phyloP scores from a whole-genome alignment of 805 yeast species.

The Ogataea siamensis region DNA sequence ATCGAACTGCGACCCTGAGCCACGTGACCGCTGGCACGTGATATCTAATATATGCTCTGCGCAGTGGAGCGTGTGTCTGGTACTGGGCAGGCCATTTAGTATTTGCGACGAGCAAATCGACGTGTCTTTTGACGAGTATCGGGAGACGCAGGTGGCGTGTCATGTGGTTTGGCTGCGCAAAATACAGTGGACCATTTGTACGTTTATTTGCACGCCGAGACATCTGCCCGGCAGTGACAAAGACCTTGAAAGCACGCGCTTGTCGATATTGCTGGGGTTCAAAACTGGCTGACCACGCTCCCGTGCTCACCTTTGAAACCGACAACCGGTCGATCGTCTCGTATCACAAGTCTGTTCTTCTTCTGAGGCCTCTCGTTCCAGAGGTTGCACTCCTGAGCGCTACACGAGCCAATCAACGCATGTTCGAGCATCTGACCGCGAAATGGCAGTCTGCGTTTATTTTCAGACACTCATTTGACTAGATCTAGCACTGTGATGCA shows the following conservation, averaged over 20 bases:
- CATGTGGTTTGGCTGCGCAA: slow-evolving; percentile 35
- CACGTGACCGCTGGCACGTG: slow-evolving; percentile 20
- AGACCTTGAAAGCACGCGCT: slow-evolving; percentile 30
- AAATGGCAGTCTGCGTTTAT: not conserved
- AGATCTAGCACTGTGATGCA: not conserved
- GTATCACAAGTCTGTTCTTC: slow-evolving; percentile 34
- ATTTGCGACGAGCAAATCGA: slow-evolving; percentile 37
- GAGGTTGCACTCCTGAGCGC: slow-evolving; percentile 18
- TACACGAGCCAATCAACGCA: slow-evolving; percentile 7
- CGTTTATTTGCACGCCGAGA: slow-evolving; percentile 34
- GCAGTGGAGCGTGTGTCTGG: slow-evolving; percentile 35
- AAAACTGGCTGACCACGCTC: slow-evolving; percentile 35
- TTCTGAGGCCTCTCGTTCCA: slow-evolving; percentile 33
- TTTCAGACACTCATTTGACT: not conserved
- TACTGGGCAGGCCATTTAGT: slow-evolving; percentile 38
- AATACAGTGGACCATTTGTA: slow-evolving; percentile 35
- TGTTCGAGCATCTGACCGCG: slow-evolving; percentile 5
- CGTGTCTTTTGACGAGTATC: slow-evolving; percentile 28
- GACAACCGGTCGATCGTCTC: slow-evolving; percentile 35
- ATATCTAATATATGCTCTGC: slow-evolving; percentile 39
- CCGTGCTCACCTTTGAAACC: slow-evolving; percentile 34
- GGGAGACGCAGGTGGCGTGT: slow-evolving; percentile 27
- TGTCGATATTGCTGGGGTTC: slow-evolving; percentile 32
- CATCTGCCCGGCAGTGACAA: slow-evolving; percentile 20
- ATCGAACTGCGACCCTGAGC: slow-evolving; percentile 7